These are phyloP conservation scores for Camelina sativa DNA, from an alignment of 345 rosid genomes.

Conservation along the genomic window DNA sequence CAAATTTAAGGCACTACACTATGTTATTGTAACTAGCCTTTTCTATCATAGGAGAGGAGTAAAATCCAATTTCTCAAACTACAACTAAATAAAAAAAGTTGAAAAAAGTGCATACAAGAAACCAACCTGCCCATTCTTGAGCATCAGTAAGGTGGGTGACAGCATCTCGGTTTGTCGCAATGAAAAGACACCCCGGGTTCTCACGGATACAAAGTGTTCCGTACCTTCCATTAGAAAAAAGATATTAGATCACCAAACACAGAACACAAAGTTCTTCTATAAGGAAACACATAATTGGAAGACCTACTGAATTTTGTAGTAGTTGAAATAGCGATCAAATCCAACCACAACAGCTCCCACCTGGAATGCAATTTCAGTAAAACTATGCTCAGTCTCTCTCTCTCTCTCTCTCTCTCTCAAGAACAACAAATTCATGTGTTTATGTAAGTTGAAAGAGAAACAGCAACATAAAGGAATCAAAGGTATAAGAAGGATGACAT, in stretches of 20 bases:
- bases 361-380: conserved; percentile 46
- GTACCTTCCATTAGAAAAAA: conserved; percentile 56
- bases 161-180: conserved; percentile 94
- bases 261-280: neutral
- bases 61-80: neutral
- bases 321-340: conserved; percentile 83
- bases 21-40: neutral
- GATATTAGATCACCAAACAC: conserved; percentile 13
- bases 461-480: neutral
- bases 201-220: conserved; percentile 93
- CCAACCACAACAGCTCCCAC: conserved; percentile 99
- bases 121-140: conserved; percentile 96
- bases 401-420: conserved; percentile 7
- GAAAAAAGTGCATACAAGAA: neutral
- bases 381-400: neutral
- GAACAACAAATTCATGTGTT: neutral
- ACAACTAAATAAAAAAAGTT: neutral
- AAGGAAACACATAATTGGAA: neutral
- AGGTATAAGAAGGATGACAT: conserved; percentile 36
- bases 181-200: conserved; percentile 93
- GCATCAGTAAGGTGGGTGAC: conserved; percentile 94
- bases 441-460: conserved; percentile 4
- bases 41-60: conserved; percentile 3
- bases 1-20: neutral
- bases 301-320: conserved; percentile 90